Evolutionary conservation across 345 rosid genomes (phyloP), one percentile per base, ranked within the genome.

Genomic region (Bretschneidera sinensis): DNA sequence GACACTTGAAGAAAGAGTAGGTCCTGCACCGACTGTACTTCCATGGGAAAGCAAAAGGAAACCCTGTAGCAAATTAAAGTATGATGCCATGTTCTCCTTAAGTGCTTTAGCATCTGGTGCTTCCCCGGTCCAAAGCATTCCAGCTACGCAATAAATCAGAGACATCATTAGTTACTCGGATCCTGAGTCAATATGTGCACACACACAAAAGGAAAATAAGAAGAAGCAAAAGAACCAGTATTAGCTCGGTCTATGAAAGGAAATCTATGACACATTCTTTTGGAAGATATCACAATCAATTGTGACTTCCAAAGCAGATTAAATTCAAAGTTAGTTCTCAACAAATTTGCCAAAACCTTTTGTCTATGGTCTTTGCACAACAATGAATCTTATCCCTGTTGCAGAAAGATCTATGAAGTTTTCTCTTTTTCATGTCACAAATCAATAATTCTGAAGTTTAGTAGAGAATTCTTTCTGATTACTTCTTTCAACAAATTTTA

Each of bases 111-210:
- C 83, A 69, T 83, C 78, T 21, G 92, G 95, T 59, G 64, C 50
- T 62, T 83, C 82, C 43, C 87, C 97, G 52, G 69, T 79, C 99
- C 97, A 92, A 62, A 92, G 76, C 96, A 92, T 87, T 74, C 99
- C 99, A 43, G 76, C 99, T 92, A 73, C 21, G 20, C 50, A 71
- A 59, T 51, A 72, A 22, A 71, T 5, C 43, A 51, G 55, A 34
- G 28, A 55, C 43, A 52, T 54, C 24, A 69, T 48, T 48, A 63
- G 52, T 21, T 20, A 58, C 48, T 17, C 8, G 53, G 13, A 63
- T 9, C 48, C 18, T 18, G 34, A 39, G 16, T 8, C 34, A 61
- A 45, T n/a, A 25, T 13, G 23, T 39, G 14, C 15, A 18, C 15
- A 51, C 6, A 13, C 16, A 15, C 17, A 51, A 21, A 19, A 1